Conservation (phyloP, 495 filamentous ascomycete species). For the Aspergillus nidulans region DNA sequence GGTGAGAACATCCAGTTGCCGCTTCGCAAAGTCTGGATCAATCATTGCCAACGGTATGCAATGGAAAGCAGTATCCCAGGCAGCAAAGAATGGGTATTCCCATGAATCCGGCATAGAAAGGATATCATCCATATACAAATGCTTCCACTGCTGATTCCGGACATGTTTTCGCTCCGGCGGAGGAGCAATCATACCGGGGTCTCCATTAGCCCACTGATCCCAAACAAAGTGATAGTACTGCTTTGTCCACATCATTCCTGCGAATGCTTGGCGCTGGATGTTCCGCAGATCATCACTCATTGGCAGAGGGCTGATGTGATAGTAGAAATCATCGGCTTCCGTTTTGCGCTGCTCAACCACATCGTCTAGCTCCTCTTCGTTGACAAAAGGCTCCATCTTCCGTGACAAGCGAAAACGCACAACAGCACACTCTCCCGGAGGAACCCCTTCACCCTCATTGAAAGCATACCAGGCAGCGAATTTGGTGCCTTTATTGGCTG, state of each 20-base stretch:
- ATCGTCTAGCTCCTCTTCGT: conserved; percentile 90
- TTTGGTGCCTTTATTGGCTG: conserved; percentile 76
- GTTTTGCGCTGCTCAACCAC: conserved; percentile 77
- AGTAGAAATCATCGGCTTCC: conserved; percentile 96
- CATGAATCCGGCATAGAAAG: conserved; percentile 97
- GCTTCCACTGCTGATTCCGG: conserved; percentile 86
- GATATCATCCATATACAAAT: conserved; percentile 89
- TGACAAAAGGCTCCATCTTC: conserved; percentile 68
- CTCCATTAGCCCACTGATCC: conserved; percentile 93
- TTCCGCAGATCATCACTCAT: conserved; percentile 94
- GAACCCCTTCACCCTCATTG: conserved; percentile 79
- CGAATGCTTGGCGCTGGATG: conserved; percentile 89
- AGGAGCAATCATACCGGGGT: conserved; percentile 71
- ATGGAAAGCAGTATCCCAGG: conserved; percentile 96
- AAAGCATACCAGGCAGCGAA: conserved; percentile 89
- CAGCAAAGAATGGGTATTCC: conserved; percentile 98
- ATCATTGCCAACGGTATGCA: conserved; percentile 95
- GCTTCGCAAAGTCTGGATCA: conserved; percentile 95
- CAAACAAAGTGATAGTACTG: conserved; percentile 95
- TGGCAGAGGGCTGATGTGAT: conserved; percentile 83
- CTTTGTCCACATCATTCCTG: conserved; percentile 97
- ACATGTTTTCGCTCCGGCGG: conserved; percentile 74
- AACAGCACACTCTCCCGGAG: conserved; percentile 87
- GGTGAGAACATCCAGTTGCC: conserved; percentile 91
- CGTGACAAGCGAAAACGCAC: conserved; percentile 85